These are phyloP conservation scores for Lasiosphaeria hispida DNA, from an alignment of 495 filamentous ascomycete genomes.

Conservation along the genomic window DNA sequence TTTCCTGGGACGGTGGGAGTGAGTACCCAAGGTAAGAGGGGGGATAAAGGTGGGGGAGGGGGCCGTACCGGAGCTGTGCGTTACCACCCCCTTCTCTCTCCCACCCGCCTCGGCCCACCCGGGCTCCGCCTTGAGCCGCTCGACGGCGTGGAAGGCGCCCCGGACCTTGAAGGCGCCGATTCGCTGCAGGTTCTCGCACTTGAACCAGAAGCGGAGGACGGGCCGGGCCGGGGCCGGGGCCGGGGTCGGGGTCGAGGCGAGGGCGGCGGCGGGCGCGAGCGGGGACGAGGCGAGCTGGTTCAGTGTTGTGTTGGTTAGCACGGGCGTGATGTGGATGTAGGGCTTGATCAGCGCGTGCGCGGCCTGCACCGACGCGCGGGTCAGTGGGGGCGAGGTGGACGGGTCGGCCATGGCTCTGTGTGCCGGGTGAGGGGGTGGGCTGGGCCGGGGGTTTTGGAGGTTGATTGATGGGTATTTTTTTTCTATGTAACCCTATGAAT, in stretches of 20 bases:
- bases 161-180: conserved; percentile 92
- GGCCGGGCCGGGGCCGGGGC: conserved; percentile 37
- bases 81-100: conserved; percentile 70
- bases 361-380: conserved; percentile 61
- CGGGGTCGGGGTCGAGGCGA: no score
- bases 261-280: not conserved
- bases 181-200: conserved; percentile 91
- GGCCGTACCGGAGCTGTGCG: conserved; percentile 78
- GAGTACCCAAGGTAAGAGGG: no score
- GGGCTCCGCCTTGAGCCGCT: conserved; percentile 63
- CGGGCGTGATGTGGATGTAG: conserved; percentile 79
- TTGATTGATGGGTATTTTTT: not conserved
- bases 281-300: conserved; percentile 66
- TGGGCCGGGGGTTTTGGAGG: not conserved
- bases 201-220: conserved; percentile 79
- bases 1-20: conserved; percentile 56
- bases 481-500: not conserved
- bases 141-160: conserved; percentile 86
- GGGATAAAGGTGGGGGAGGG: conserved; percentile 4
- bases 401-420: conserved; percentile 48
- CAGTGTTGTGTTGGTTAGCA: conserved; percentile 74
- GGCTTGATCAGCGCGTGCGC: conserved; percentile 71
- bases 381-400: conserved; percentile 57
- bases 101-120: conserved; percentile 53
- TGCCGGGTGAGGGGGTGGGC: not conserved